phyloP scores from a whole-genome alignment of 176 grass and related monocot genomes.

The Pontederia crassipes region DNA sequence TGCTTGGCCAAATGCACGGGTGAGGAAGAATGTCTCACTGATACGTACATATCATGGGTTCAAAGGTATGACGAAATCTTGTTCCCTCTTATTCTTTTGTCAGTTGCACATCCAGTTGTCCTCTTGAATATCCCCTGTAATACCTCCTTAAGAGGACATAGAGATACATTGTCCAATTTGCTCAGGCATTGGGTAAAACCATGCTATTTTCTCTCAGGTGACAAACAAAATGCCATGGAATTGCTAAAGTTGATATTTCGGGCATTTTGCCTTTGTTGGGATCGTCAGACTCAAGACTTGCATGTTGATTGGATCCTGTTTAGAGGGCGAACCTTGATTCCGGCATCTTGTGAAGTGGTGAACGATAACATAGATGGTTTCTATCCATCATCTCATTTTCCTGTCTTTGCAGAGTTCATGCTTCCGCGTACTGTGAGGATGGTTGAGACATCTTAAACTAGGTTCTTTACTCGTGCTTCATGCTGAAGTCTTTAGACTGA shows the following conservation, averaged over 20 bases:
- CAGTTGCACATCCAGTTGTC: background rate
- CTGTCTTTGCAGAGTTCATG: slow-evolving; percentile 79
- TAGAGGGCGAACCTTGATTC: slow-evolving; percentile 78
- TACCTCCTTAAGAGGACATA: too few relatives aligned
- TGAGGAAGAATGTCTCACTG: slow-evolving; percentile 88
- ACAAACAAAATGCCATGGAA: slow-evolving; percentile 92
- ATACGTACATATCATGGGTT: slow-evolving; percentile 99
- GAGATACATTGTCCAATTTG: background rate
- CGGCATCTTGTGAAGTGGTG: slow-evolving; percentile 86
- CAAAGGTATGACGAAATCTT: slow-evolving; percentile 50
- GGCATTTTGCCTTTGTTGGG: slow-evolving; percentile 94
- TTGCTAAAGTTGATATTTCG: slow-evolving; percentile 96
- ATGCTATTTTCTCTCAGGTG: slow-evolving; percentile 31
- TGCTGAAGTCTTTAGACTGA: background rate
- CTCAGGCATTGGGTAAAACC: background rate
- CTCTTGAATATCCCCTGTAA: background rate
- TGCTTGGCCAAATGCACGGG: slow-evolving; percentile 95
- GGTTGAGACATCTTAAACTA: slow-evolving; percentile 22
- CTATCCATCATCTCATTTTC: slow-evolving; percentile 89
- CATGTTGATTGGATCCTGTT: slow-evolving; percentile 94
- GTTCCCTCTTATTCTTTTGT: background rate
- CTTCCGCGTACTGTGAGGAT: slow-evolving; percentile 74
- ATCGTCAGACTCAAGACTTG: slow-evolving; percentile 95
- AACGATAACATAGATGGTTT: slow-evolving; percentile 89
- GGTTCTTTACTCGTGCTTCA: background rate